phyloP scores from a whole-genome alignment of 495 filamentous ascomycete species.

The Aspergillus hancockii region DNA sequence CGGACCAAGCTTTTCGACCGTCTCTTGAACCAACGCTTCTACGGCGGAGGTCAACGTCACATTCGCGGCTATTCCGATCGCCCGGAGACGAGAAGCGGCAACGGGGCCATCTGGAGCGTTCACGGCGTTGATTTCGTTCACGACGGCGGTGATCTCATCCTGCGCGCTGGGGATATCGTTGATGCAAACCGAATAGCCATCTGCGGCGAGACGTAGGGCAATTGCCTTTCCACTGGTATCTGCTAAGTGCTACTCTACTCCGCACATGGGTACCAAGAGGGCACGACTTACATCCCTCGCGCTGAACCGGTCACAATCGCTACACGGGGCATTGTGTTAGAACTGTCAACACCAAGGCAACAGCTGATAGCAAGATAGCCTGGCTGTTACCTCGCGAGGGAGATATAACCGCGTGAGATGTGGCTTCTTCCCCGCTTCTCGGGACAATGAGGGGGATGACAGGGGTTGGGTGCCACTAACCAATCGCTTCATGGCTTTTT shows the following conservation, averaged over 20 bases:
- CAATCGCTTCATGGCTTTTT: too few relatives aligned
- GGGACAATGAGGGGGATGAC: too few relatives aligned
- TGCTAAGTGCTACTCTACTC: neutral
- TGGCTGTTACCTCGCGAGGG: too few relatives aligned
- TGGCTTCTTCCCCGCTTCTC: too few relatives aligned
- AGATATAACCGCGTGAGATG: too few relatives aligned
- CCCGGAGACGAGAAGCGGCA: constrained; percentile 43
- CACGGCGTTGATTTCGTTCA: constrained; percentile 45
- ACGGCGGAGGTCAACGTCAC: constrained; percentile 54
- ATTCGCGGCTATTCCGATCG: constrained; percentile 45
- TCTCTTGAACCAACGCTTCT: constrained; percentile 45
- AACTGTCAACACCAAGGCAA: too few relatives aligned
- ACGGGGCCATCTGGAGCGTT: constrained; percentile 16
- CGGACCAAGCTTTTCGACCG: constrained; percentile 50
- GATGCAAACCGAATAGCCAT: constrained; percentile 62
- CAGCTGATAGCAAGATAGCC: too few relatives aligned
- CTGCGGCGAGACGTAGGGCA: constrained; percentile 56
- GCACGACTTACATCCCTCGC: constrained; percentile 49
- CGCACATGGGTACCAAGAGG: neutral
- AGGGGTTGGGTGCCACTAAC: too few relatives aligned
- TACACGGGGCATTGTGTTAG: constrained; percentile 31
- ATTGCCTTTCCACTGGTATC: constrained; percentile 55
- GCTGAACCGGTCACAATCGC: constrained; percentile 61
- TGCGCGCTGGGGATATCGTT: constrained; percentile 56
- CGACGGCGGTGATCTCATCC: constrained; percentile 46